Base-by-base conservation (phyloP, 345 rosid species). In the Tarenaya hassleriana region DNA sequence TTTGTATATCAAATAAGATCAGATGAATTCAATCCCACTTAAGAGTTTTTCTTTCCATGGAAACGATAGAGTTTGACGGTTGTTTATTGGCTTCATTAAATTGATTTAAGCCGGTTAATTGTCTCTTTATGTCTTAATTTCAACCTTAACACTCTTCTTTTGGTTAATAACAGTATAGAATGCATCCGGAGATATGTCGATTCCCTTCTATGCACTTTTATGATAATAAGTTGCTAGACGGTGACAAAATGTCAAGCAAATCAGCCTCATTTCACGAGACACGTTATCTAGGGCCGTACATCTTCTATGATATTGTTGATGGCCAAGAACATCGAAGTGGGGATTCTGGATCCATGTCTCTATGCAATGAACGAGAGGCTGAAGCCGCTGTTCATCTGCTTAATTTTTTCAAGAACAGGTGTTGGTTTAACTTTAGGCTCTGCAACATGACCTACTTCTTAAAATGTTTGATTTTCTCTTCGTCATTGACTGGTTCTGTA, bases 171-270 rank as follows among this genome's bases (percentile, higher is more conserved):
- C 98, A 91, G 98, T 91, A 91, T 69, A 72, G 98, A 81, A 91
- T 91, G 98, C 95, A 91, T 61, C 96, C 98, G n/a, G 98, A 83
- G 53, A 91, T 91, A 67, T 82, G 86, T 65, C 65, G 49, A 60
- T 92, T 92, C 61, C 98, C 96, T 17, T 92, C 98, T 14, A 64
- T 74, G 68, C 95, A 84, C 58, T 92, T 92, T 69, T 92, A 92
- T 60, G 94, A 88, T 56, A 77, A 76, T 7, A 84, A 84, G 69
- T 72, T 88, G 62, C 77, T 88, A 60, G 77, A 92, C 73, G 98
- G 98, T 40, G 79, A 66, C 10, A 64, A 71, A 50, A 74, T 79
- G 81, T 75, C 72, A 18, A 71, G 65, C 67, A 88, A 87, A 70
- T 70, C 80, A 55, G 81, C 82, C 10, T 42, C 75, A n/a, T 91